Evolutionary conservation across 768 basidiomycete genomes (phyloP).

Genomic region (Imleria badia): DNA sequence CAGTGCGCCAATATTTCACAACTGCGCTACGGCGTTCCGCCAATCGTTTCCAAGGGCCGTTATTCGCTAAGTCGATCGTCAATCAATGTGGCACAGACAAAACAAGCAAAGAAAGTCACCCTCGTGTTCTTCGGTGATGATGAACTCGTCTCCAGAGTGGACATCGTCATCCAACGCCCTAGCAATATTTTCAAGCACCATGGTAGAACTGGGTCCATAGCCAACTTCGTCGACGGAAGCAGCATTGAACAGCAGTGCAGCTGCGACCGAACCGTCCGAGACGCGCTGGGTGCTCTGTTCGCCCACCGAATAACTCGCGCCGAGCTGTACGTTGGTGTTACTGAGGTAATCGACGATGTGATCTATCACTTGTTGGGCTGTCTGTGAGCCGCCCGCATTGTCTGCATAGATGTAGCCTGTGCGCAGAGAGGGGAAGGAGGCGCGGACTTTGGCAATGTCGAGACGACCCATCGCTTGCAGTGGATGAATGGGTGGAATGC

Average conservation of each 20-base stretch:
- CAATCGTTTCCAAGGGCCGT: slow-evolving; percentile 73
- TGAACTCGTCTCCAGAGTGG: slow-evolving; percentile 64
- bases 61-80: slow-evolving; percentile 52
- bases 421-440: slow-evolving; percentile 61
- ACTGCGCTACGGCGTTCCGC: slow-evolving; percentile 54
- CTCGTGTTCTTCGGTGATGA: slow-evolving; percentile 81
- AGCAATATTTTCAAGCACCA: slow-evolving; percentile 68
- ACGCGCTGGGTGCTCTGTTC: slow-evolving; percentile 51
- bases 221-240: slow-evolving; percentile 60
- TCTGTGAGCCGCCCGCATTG: slow-evolving; percentile 77
- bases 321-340: slow-evolving; percentile 73
- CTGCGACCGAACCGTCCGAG: slow-evolving; percentile 48
- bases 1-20: slow-evolving; percentile 60
- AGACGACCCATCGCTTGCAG: slow-evolving; percentile 27
- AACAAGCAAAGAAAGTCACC: slow-evolving; percentile 38
- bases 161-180: slow-evolving; percentile 58
- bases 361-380: slow-evolving; percentile 52
- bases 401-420: slow-evolving; percentile 68
- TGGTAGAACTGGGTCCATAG: slow-evolving; percentile 65
- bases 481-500: background rate
- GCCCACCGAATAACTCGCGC: slow-evolving; percentile 66
- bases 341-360: slow-evolving; percentile 65
- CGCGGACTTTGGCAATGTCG: slow-evolving; percentile 52
- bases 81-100: background rate
- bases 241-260: slow-evolving; percentile 64